Evolutionary conservation across 1,139 yeast species (phyloP).

Genomic region (Taphrina populina): DNA sequence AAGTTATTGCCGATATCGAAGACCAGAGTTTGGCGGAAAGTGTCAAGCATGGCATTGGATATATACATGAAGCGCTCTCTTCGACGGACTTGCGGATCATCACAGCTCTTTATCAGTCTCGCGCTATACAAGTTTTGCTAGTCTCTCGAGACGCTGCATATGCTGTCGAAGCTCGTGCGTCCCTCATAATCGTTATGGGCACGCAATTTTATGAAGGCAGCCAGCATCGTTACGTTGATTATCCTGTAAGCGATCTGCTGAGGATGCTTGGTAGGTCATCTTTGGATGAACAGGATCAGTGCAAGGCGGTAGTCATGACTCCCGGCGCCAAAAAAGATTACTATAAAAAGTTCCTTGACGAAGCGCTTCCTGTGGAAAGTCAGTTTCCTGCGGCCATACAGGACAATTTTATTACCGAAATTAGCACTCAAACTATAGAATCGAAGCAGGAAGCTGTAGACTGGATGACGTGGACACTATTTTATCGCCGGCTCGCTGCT

Average conservation of each 20-base stretch:
- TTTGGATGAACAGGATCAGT: not conserved
- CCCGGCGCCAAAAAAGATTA: conserved; percentile 58
- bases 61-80: conserved; percentile 61
- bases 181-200: conserved; percentile 62
- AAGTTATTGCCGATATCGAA: conserved; percentile 45
- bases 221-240: conserved; percentile 69
- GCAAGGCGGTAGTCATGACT: conserved; percentile 58
- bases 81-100: conserved; percentile 56
- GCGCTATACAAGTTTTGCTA: conserved; percentile 56
- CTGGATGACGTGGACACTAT: conserved; percentile 81
- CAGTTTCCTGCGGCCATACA: conserved; percentile 57
- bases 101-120: conserved; percentile 53
- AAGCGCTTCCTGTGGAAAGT: conserved; percentile 84
- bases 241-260: conserved; percentile 61
- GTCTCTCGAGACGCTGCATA: conserved; percentile 59
- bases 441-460: conserved; percentile 84
- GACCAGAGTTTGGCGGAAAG: conserved; percentile 54
- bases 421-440: conserved; percentile 62
- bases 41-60: conserved; percentile 66
- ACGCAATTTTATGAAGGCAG: conserved; percentile 72
- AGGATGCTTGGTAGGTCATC: conserved; percentile 34
- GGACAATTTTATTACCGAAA: conserved; percentile 70
- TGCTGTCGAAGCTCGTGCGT: conserved; percentile 54
- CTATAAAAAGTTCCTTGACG: conserved; percentile 67
- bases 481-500: conserved; percentile 71